A percentile compares a stretch with the other conserved stretches of the same genome.
phyloP scores from a whole-genome alignment of 2,329 filamentous ascomycete species.

The Diplodia mutila region DNA sequence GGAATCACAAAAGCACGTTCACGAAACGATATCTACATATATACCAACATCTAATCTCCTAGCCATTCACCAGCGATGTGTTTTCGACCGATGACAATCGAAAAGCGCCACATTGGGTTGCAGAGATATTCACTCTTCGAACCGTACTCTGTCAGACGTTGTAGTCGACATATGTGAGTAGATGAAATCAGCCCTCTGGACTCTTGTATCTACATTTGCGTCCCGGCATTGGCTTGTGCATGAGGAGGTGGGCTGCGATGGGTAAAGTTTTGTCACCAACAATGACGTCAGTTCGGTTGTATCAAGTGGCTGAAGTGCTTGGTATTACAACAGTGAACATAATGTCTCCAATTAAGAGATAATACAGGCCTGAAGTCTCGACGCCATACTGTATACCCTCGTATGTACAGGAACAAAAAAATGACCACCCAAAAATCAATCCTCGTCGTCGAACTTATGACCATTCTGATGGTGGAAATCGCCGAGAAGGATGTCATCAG shows the following conservation, averaged over 20 bases:
- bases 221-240: not conserved
- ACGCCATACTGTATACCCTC: not conserved
- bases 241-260: not conserved
- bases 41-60: not conserved
- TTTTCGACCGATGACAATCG: not conserved
- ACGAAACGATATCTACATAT: not conserved
- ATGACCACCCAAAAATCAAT: constrained; percentile 39
- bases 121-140: no score
- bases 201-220: no score
- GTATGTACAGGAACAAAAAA: not conserved
- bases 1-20: not conserved
- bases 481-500: constrained; percentile 74
- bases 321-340: not conserved
- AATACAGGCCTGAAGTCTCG: not conserved
- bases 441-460: constrained; percentile 64
- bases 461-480: constrained; percentile 55
- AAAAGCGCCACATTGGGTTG: not conserved
- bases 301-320: not conserved
- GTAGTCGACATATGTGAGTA: no score
- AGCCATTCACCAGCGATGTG: not conserved
- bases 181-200: no score
- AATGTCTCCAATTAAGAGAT: not conserved
- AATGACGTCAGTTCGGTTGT: not conserved
- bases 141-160: no score
- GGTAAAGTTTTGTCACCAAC: not conserved